Evolutionary conservation across 495 filamentous ascomycete species (phyloP).

Genomic region (Lichina pygmaea): DNA sequence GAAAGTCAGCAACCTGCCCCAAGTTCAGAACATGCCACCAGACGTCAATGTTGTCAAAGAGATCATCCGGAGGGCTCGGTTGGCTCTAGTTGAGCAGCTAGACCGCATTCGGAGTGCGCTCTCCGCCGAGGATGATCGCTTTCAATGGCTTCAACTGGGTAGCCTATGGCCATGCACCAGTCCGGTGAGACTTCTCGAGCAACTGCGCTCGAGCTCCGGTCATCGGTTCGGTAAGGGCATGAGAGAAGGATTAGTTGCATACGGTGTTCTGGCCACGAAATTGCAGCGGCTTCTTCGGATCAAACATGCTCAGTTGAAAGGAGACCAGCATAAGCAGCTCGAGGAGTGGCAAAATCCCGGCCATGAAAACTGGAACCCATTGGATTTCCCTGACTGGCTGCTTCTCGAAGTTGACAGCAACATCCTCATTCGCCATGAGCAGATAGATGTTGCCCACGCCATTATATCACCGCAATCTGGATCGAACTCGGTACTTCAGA

Average conservation of each 20-base stretch:
- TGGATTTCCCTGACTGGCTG: constrained; percentile 22
- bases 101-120: constrained; percentile 8
- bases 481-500: constrained; percentile 25
- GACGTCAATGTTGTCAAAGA: constrained; percentile 8
- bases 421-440: constrained; percentile 21
- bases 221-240: constrained; percentile 14
- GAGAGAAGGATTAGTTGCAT: constrained; percentile 17
- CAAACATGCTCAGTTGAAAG: constrained; percentile 7
- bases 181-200: constrained; percentile 20
- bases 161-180: constrained; percentile 26
- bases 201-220: constrained; percentile 17
- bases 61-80: constrained; percentile 5
- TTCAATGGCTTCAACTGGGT: constrained; percentile 20
- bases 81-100: constrained; percentile 3
- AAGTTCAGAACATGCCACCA: neutral
- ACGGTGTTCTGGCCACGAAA: constrained; percentile 16
- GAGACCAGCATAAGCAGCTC: constrained; percentile 6
- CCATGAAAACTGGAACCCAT: constrained; percentile 24
- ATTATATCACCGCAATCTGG: constrained; percentile 20
- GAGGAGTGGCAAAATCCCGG: constrained; percentile 18
- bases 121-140: constrained; percentile 9
- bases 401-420: constrained; percentile 29
- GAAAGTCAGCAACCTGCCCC: constrained; percentile 1
- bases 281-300: constrained; percentile 20
- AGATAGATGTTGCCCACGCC: constrained; percentile 23